Evolutionary conservation across 306 rosid genomes (phyloP).

Genomic region (Dryas alaskensis): DNA sequence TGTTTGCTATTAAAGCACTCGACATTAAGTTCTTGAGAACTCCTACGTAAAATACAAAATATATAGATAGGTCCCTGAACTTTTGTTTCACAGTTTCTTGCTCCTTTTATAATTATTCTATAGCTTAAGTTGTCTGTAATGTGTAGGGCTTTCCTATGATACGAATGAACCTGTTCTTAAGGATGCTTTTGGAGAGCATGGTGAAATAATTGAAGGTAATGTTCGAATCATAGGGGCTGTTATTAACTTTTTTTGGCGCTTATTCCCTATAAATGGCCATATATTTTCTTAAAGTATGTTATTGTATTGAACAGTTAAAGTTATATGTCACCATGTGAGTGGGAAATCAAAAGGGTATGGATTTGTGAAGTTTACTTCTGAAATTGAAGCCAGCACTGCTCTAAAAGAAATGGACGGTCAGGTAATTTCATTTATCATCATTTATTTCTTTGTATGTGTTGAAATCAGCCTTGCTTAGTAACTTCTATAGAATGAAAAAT

Average conservation of each 20-base stretch:
- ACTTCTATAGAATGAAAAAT: background rate
- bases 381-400: conserved; percentile 47
- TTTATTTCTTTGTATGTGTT: background rate
- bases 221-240: background rate
- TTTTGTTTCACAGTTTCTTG: background rate
- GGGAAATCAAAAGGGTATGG: conserved; percentile 69
- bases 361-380: conserved; percentile 54
- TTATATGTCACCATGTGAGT: conserved; percentile 58
- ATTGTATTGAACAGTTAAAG: conserved; percentile 38
- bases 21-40: background rate
- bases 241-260: background rate
- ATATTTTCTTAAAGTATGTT: conserved; percentile 1
- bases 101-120: background rate
- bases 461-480: background rate
- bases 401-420: conserved; percentile 50
- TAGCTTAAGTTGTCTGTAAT: background rate
- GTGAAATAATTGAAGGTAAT: conserved; percentile 63
- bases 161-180: conserved; percentile 63
- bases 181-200: conserved; percentile 50
- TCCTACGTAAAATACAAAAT: background rate
- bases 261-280: background rate
- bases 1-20: background rate
- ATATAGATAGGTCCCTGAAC: background rate
- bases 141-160: conserved; percentile 58
- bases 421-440: conserved; percentile 20